These are phyloP conservation scores for Alternaria hordeiaustralica DNA, from an alignment of 2,329 filamentous ascomycete species.

Conservation along the genomic window DNA sequence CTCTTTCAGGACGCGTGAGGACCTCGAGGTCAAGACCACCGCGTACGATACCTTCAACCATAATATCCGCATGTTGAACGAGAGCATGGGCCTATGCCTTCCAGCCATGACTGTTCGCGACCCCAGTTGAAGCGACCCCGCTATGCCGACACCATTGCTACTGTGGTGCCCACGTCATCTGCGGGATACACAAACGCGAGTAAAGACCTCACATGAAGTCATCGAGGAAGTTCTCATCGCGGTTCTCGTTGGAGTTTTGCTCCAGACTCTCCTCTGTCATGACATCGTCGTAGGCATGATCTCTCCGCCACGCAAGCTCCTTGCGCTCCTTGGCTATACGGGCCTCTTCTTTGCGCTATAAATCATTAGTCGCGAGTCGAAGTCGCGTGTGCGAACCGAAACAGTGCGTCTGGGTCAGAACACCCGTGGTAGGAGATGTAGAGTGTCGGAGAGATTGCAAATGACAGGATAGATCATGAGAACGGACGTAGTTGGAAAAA, in stretches of 20 bases:
- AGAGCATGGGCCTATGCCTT: slow-evolving; percentile 70
- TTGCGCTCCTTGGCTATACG: slow-evolving; percentile 77
- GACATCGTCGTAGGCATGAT: slow-evolving; percentile 96
- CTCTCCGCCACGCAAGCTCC: slow-evolving; percentile 91
- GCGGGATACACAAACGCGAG: background rate
- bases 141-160: slow-evolving; percentile 3
- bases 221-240: slow-evolving; percentile 77
- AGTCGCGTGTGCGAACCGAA: background rate
- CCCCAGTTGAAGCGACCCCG: slow-evolving; percentile 20
- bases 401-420: background rate
- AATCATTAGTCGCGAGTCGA: slow-evolving; percentile 10
- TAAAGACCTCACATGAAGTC: slow-evolving; percentile 67
- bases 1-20: slow-evolving; percentile 29
- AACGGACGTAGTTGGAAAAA: background rate
- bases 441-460: background rate
- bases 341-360: slow-evolving; percentile 77
- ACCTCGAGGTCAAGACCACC: slow-evolving; percentile 41
- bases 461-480: background rate
- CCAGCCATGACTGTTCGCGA: slow-evolving; percentile 42
- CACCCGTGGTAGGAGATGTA: background rate
- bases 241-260: slow-evolving; percentile 82
- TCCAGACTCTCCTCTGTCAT: slow-evolving; percentile 84
- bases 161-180: slow-evolving; percentile 8
- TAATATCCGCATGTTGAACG: slow-evolving; percentile 76
- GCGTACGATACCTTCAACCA: slow-evolving; percentile 69